Percentiles rank a stretch among this genome's conserved stretches.
Evolutionary conservation across 108 stramenopile species (phyloP).

Genomic region (Craspedostauros australis): DNA sequence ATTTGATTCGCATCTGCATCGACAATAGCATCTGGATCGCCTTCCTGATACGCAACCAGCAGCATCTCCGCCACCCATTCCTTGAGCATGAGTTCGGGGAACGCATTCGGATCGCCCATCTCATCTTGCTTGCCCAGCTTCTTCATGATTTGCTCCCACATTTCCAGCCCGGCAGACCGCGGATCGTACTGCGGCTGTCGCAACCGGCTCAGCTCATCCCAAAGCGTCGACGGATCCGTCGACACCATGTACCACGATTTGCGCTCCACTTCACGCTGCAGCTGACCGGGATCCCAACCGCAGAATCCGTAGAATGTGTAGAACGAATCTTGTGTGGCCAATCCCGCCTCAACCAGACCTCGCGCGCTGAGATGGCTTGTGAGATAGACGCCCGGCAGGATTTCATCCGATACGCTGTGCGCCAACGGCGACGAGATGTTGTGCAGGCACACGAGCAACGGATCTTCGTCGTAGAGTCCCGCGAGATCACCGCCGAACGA

Average conservation of each 20-base stretch:
- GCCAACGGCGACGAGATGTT: slow-evolving; percentile 19
- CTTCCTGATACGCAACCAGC: slow-evolving; percentile 12
- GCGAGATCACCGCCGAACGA: slow-evolving; percentile 55
- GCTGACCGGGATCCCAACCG: slow-evolving; percentile 47
- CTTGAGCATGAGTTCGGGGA: slow-evolving; percentile 53
- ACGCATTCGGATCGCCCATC: slow-evolving; percentile 8
- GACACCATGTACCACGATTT: slow-evolving; percentile 48
- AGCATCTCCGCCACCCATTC: slow-evolving; percentile 43
- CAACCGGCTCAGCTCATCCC: slow-evolving; percentile 17
- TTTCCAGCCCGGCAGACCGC: slow-evolving; percentile 41
- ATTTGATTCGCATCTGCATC: slow-evolving; percentile 2
- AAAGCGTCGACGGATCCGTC: slow-evolving; percentile 23
- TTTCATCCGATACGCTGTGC: slow-evolving; percentile 26
- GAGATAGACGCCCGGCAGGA: slow-evolving; percentile 30
- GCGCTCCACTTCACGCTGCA: slow-evolving; percentile 37
- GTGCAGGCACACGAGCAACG: slow-evolving; percentile 42
- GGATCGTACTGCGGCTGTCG: slow-evolving; percentile 21
- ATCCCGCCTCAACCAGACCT: slow-evolving; percentile 21
- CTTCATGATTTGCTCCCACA: slow-evolving; percentile 37
- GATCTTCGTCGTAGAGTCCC: slow-evolving; percentile 20
- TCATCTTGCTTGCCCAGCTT: slow-evolving; percentile 19
- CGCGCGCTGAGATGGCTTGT: slow-evolving; percentile 40
- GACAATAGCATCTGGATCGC: slow-evolving; percentile 1
- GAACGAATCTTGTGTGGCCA: slow-evolving; percentile 23
- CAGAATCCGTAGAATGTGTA: slow-evolving; percentile 46